These are phyloP conservation scores for Daphne laureola DNA, from an alignment of 441 rosid species.

Conservation along the genomic window DNA sequence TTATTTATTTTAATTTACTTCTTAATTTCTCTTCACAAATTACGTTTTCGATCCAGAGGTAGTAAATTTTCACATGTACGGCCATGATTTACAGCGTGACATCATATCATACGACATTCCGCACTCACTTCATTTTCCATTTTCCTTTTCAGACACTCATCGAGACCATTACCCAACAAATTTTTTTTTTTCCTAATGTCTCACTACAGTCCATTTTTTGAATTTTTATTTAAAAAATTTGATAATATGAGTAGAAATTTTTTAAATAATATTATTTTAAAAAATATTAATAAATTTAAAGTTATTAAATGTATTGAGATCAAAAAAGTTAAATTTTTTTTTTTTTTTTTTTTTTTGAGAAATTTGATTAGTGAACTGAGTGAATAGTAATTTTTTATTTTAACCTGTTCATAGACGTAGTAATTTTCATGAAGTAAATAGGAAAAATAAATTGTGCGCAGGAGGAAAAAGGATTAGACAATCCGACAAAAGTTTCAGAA, in stretches of 20 bases:
- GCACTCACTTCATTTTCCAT: conserved; percentile 4
- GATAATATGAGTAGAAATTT: too few species aligned
- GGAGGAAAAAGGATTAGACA: conserved; percentile 22
- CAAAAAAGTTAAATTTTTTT: too few species aligned
- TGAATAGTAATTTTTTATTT: conserved; percentile 14
- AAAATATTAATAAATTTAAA: conserved; percentile 11
- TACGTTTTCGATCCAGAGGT: too few species aligned
- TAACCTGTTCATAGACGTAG: too few species aligned
- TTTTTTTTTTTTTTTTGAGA: conserved; percentile 16
- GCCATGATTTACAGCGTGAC: neutral
- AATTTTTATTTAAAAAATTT: too few species aligned
- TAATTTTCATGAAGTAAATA: too few species aligned
- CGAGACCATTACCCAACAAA: neutral
- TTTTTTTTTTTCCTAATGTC: neutral
- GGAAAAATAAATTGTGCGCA: conserved; percentile 15
- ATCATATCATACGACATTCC: conserved; percentile 14
- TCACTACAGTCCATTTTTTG: neutral
- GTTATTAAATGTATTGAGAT: too few species aligned
- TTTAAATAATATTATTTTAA: neutral
- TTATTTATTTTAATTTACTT: too few species aligned
- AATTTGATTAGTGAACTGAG: too few species aligned
- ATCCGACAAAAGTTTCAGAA: conserved; percentile 34
- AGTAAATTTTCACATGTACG: too few species aligned
- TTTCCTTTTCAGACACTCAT: conserved; percentile 10
- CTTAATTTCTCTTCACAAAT: too few species aligned